These are phyloP conservation scores for Candida loeiensis DNA, from an alignment of 805 yeast species.

Conservation along the genomic window DNA sequence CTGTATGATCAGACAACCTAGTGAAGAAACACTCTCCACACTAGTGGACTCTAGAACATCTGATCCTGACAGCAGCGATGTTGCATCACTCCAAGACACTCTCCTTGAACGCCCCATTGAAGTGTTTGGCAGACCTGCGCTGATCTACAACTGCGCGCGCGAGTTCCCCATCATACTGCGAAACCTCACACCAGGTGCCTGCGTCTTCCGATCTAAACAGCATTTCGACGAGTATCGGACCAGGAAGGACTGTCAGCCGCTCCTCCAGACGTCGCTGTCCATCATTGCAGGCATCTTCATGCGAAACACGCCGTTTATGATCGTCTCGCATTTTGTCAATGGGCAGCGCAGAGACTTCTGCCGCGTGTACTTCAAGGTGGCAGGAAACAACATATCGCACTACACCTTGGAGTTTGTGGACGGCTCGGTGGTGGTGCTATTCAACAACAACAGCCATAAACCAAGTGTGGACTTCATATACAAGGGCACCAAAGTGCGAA, in stretches of 20 bases:
- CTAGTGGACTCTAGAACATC: conserved; percentile 4
- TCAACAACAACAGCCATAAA: conserved; percentile 27
- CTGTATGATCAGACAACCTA: conserved; percentile 7
- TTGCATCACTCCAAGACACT: conserved; percentile 17
- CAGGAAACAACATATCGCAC: conserved; percentile 26
- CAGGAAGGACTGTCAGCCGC: conserved; percentile 11
- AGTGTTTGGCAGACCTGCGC: conserved; percentile 14
- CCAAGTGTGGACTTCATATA: conserved; percentile 29
- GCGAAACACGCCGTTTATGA: conserved; percentile 29
- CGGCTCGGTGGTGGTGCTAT: conserved; percentile 18
- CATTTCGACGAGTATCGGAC: conserved; percentile 11
- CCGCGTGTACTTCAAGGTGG: conserved; percentile 27
- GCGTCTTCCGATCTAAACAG: conserved; percentile 13
- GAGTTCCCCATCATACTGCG: conserved; percentile 19
- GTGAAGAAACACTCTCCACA: conserved; percentile 10
- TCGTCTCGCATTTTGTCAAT: conserved; percentile 11
- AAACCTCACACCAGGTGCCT: conserved; percentile 19
- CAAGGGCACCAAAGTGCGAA: conserved; percentile 27
- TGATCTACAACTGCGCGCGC: conserved; percentile 11
- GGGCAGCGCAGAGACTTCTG: conserved; percentile 22
- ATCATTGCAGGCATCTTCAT: conserved; percentile 23
- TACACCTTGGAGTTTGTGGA: conserved; percentile 23
- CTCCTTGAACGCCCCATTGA: conserved; percentile 10
- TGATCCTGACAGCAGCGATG: conserved; percentile 5
- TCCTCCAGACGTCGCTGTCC: conserved; percentile 21